Percentiles rank a stretch among this genome's conserved stretches.
Evolutionary conservation across 331 rosid species (phyloP).

Genomic region (Dryas integrifolia): DNA sequence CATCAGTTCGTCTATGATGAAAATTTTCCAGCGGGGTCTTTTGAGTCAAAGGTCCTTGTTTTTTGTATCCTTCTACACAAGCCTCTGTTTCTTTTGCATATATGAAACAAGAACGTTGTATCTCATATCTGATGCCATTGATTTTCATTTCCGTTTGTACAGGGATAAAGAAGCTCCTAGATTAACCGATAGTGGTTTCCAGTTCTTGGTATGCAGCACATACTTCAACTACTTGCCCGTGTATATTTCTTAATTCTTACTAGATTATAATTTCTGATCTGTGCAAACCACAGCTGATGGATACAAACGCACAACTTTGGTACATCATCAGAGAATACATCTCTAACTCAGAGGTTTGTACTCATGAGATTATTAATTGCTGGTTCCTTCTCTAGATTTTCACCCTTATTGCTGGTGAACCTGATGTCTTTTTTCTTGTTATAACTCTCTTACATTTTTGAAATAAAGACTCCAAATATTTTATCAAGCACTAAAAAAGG

Average conservation of each 20-base stretch:
- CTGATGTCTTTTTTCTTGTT: background rate
- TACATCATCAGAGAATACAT: slow-evolving; percentile 93
- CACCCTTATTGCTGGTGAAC: background rate
- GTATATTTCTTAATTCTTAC: slow-evolving; percentile 21
- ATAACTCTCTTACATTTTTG: background rate
- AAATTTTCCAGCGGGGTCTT: slow-evolving; percentile 84
- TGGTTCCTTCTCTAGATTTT: slow-evolving; percentile 1
- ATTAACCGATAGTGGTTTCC: slow-evolving; percentile 93
- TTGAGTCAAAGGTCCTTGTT: slow-evolving; percentile 67
- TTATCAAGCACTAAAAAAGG: background rate
- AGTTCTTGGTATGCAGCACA: slow-evolving; percentile 77
- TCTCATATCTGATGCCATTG: slow-evolving; percentile 23
- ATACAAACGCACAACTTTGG: slow-evolving; percentile 96
- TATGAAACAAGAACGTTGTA: slow-evolving; percentile 3
- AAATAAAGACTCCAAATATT: background rate
- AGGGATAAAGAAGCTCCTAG: slow-evolving; percentile 89
- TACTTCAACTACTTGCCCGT: slow-evolving; percentile 22
- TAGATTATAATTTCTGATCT: slow-evolving; percentile 23
- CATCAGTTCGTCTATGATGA: slow-evolving; percentile 82
- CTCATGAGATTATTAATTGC: background rate
- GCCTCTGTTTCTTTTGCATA: slow-evolving; percentile 1
- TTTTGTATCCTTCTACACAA: slow-evolving; percentile 4
- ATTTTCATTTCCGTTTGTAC: slow-evolving; percentile 23
- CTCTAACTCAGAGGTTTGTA: slow-evolving; percentile 79
- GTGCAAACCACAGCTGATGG: slow-evolving; percentile 72